Base-by-base conservation (phyloP, 148 eudicot species). In the Vaccinium myrtillus region DNA sequence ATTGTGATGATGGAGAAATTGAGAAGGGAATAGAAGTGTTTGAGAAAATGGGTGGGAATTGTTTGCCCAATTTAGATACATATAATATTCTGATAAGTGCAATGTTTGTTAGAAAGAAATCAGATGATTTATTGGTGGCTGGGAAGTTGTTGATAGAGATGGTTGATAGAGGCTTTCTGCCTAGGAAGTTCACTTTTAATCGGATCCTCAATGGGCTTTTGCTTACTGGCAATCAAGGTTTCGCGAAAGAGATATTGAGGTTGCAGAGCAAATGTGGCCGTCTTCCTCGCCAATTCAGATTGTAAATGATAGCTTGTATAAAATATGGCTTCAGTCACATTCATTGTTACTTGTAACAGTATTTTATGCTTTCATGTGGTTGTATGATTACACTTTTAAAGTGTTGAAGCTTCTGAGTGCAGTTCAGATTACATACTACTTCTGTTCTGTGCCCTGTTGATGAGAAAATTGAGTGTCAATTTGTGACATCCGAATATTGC, bases 41-140 rank as follows among this genome's bases (percentile, higher is more conserved):
- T 84, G 88, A 88, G 80, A 87, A 82, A 86, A 94, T 97, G 98
- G 88, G 87, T 61, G 95, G 91, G 84, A 84, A 89, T 50, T 97
- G 98, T 86, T 88, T 97, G 88, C 99, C 99, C 5, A 95, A 94
- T 90, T 90, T 93, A 86, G 99, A 97, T 90, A 95, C 98, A 1
- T 97, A 97, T 85, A 95, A 97, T 87, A 85, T 97, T 39, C 81
- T 97, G 86, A 93, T 97, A 43, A 89, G 88, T 69, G 86, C 92
- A 7, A 95, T 91, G 93, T 97, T 97, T 92, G 94, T 89, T 80
- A 88, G 98, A 92, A 93, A 92, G 83, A 94, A 87, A 78, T 85
- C 98, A 6, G 98, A 95, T 82, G 98, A 97, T 86, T 83, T 97
- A 88, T 74, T 95, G 82, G 86, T 91, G 81, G 99, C 99, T 12